phyloP scores from a whole-genome alignment of 2,329 filamentous ascomycete species.

The Nemania abortiva region DNA sequence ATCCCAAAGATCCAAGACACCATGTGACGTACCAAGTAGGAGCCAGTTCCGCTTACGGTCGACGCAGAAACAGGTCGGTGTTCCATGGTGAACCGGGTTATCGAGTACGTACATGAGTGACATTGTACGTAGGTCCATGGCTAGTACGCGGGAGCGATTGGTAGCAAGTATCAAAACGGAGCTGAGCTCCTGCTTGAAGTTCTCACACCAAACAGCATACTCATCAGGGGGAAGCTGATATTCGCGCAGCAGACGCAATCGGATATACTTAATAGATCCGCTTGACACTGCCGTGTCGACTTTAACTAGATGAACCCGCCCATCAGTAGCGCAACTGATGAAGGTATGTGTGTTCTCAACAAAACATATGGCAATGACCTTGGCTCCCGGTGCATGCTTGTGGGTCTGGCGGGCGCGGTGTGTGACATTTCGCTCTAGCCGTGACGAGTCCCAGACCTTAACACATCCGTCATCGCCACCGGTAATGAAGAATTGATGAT shows the following conservation, averaged over 20 bases:
- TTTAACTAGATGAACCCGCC: constrained; percentile 89
- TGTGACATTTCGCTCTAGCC: constrained; percentile 90
- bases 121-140: constrained; percentile 91
- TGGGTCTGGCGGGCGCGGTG: constrained; percentile 90
- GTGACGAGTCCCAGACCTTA: constrained; percentile 91
- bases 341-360: constrained; percentile 95
- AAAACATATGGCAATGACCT: constrained; percentile 86
- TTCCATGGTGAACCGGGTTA: constrained; percentile 92
- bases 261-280: constrained; percentile 78
- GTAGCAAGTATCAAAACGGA: constrained; percentile 91
- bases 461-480: constrained; percentile 91
- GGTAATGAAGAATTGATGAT: constrained; percentile 95
- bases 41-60: constrained; percentile 91
- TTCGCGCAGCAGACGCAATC: constrained; percentile 79
- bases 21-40: constrained; percentile 89
- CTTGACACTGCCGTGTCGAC: constrained; percentile 67
- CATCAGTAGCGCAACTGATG: constrained; percentile 88
- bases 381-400: constrained; percentile 76
- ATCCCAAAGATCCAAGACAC: constrained; percentile 94
- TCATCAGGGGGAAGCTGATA: constrained; percentile 82
- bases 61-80: constrained; percentile 89
- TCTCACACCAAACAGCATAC: constrained; percentile 89
- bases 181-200: constrained; percentile 83
- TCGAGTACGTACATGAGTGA: constrained; percentile 80
- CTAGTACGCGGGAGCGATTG: constrained; percentile 84